phyloP scores from a whole-genome alignment of 202 grass and related monocot genomes.

The Bolboschoenoplectus hybrid region DNA sequence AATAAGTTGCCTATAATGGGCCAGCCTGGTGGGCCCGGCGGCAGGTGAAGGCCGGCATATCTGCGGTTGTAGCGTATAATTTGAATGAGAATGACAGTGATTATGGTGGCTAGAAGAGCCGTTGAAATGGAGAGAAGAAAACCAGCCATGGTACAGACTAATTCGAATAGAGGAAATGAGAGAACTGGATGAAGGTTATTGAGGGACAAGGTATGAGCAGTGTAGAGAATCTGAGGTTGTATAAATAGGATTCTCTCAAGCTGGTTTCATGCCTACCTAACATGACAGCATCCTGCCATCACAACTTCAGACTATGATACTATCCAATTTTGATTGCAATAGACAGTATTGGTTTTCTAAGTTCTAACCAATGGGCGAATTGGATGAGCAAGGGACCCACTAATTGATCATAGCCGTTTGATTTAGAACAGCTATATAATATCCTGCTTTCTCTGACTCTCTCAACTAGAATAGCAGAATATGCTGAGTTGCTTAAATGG shows the following conservation, averaged over 20 bases:
- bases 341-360: background rate
- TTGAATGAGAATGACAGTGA: constrained; percentile 21
- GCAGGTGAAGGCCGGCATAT: constrained; percentile 50
- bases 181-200: background rate
- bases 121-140: background rate
- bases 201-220: too few species aligned
- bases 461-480: background rate
- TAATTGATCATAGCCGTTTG: background rate
- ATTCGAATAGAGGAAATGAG: background rate
- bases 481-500: constrained; percentile 9
- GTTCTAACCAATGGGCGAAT: constrained; percentile 11
- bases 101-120: constrained; percentile 30
- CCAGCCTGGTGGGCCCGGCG: constrained; percentile 71
- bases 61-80: constrained; percentile 46
- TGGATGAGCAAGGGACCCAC: background rate
- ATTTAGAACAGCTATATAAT: background rate
- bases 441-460: background rate
- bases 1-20: constrained; percentile 85
- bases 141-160: constrained; percentile 22
- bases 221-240: background rate
- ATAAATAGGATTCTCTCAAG: background rate
- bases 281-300: background rate
- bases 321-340: background rate
- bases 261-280: background rate
- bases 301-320: background rate